Evolutionary conservation across 495 filamentous ascomycete genomes (phyloP).

Genomic region (Aspergillus olivimuriae): DNA sequence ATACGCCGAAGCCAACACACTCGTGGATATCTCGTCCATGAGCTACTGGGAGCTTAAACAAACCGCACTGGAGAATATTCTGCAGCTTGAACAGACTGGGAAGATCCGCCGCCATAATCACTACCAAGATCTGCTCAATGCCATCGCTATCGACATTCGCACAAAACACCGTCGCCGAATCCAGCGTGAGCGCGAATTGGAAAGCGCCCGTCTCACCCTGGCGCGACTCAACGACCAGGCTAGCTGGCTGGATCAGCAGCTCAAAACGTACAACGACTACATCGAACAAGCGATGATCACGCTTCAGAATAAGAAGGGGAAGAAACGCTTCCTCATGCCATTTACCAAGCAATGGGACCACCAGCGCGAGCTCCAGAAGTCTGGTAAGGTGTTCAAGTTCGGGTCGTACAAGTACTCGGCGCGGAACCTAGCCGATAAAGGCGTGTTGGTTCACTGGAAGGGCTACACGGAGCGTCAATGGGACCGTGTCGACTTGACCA

Average conservation of each 20-base stretch:
- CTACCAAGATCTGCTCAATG: constrained; percentile 95
- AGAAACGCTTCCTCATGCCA: constrained; percentile 89
- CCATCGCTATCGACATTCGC: constrained; percentile 92
- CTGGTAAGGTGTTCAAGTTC: constrained; percentile 90
- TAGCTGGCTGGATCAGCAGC: constrained; percentile 83
- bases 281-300: constrained; percentile 98
- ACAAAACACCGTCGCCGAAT: constrained; percentile 91
- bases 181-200: constrained; percentile 83
- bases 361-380: constrained; percentile 85
- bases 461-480: constrained; percentile 82
- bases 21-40: constrained; percentile 85
- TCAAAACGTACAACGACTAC: constrained; percentile 97
- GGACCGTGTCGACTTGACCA: constrained; percentile 88
- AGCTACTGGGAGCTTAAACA: constrained; percentile 89
- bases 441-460: constrained; percentile 82
- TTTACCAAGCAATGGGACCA: constrained; percentile 99
- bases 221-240: constrained; percentile 85
- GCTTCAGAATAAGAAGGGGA: constrained; percentile 95
- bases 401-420: constrained; percentile 96
- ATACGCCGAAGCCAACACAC: constrained; percentile 80
- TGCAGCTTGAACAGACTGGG: constrained; percentile 75
- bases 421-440: constrained; percentile 81
- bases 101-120: constrained; percentile 85
- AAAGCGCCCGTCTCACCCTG: constrained; percentile 79
- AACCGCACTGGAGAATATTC: constrained; percentile 87